These are phyloP conservation scores for Boletellus ananiceps DNA, from an alignment of 768 basidiomycete genomes.

Conservation along the genomic window DNA sequence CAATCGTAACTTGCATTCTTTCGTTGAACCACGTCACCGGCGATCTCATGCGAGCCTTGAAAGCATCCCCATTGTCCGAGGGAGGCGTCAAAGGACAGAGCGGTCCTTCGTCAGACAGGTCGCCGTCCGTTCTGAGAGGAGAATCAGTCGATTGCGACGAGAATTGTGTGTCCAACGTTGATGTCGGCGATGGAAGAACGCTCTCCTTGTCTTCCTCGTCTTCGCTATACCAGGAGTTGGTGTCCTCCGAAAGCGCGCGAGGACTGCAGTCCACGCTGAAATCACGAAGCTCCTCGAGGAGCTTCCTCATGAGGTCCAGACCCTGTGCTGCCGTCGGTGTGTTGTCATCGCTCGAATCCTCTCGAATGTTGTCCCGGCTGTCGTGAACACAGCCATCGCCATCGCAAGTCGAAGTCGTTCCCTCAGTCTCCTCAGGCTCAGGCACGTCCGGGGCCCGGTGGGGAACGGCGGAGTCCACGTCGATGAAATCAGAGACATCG, in stretches of 20 bases:
- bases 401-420: neutral
- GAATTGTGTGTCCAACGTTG: neutral
- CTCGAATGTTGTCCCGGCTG: neutral
- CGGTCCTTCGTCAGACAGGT: constrained; percentile 1
- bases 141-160: constrained; percentile 1
- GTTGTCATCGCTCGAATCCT: neutral
- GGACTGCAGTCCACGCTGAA: constrained; percentile 6
- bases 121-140: neutral
- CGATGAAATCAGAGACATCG: neutral
- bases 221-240: neutral
- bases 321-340: neutral
- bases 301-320: constrained; percentile 9
- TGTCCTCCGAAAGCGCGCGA: constrained; percentile 2
- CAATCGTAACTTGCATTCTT: neutral
- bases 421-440: neutral
- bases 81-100: constrained; percentile 9
- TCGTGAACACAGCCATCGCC: neutral
- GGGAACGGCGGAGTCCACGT: neutral
- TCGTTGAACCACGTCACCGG: neutral
- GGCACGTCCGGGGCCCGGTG: neutral
- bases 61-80: neutral
- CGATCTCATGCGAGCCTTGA: neutral
- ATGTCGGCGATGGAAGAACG: neutral
- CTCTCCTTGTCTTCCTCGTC: neutral
- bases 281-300: constrained; percentile 16